Evolutionary conservation across 169 alveolate genomes (phyloP), one percentile per base, ranked within the genome.

Genomic region (Plasmodium gallinaceum): DNA sequence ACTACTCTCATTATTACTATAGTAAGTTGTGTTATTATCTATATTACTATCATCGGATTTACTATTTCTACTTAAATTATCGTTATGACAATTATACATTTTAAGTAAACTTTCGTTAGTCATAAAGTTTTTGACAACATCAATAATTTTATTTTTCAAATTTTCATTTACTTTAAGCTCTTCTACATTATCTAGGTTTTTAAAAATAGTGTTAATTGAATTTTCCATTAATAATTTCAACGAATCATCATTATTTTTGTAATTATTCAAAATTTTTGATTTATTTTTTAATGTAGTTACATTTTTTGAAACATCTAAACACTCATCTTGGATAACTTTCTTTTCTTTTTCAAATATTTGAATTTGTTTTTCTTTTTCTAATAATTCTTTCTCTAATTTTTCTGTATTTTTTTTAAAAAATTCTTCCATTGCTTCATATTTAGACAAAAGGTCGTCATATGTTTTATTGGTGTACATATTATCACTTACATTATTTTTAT

Each of bases 211-310:
- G 2, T 57, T 43, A 57, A 74, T 60, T 37, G 43, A 20, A 48
- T 26, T 52, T 5, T 58, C 72, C 2, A 74, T 37, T 46, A 57
- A 5, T 14, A 22, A 14, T 60, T 74, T 73, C 2, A 60, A 10
- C 3, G 20, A 48, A 9, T 10, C 7, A 12, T 39, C 74, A 2
- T 9, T 48, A 14, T 42, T 2, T 14, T 39, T 43, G 22, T 32
- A 58, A 60, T 20, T 43, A 0, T 74, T 18, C 71, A 16, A 74
- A 9, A 20, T 74, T 51, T 60, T 74, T 32, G 58, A 60, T 64
- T 32, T 60, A 58, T 74, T 37, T 51, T 58, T 74, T 42, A 74
- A 26, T 22, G 42, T n/a, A 58, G 18, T 58, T 32, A 74, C 57
- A 42, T 22, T 46, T 61, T 12, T 57, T 20, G 88, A 74, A 57